phyloP scores from a whole-genome alignment of 768 basidiomycete species.

The Leucogyrophana mollusca region DNA sequence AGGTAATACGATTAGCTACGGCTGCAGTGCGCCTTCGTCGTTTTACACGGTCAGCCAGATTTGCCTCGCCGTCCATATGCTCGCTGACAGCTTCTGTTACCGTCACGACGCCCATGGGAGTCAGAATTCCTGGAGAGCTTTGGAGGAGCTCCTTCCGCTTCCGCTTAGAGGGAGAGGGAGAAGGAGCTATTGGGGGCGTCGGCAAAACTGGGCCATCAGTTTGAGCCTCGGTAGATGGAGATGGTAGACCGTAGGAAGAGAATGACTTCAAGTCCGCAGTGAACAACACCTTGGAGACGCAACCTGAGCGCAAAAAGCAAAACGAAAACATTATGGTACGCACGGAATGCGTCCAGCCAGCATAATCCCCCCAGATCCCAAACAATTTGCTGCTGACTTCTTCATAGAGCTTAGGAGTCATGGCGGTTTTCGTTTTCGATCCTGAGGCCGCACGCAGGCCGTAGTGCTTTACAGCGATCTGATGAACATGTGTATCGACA shows the following conservation, averaged over 20 bases:
- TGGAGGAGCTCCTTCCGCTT: conserved; percentile 23
- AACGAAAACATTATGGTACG: conserved; percentile 15
- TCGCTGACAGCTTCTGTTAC: background rate
- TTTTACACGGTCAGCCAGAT: conserved; percentile 44
- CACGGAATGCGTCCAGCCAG: conserved; percentile 91
- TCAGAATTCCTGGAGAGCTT: background rate
- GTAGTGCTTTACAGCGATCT: conserved; percentile 82
- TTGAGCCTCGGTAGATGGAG: conserved; percentile 14
- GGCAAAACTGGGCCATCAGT: conserved; percentile 14
- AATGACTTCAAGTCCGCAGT: conserved; percentile 74
- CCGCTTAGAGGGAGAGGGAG: conserved; percentile 31
- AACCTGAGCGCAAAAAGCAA: background rate
- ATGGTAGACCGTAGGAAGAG: conserved; percentile 51
- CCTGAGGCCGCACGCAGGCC: conserved; percentile 49
- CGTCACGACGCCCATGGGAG: background rate
- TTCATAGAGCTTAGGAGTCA: conserved; percentile 79
- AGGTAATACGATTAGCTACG: conserved; percentile 12
- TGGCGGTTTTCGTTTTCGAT: conserved; percentile 47
- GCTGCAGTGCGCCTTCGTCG: conserved; percentile 27
- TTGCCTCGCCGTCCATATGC: conserved; percentile 8
- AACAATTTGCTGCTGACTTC: conserved; percentile 62
- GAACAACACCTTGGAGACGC: conserved; percentile 58
- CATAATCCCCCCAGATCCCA: conserved; percentile 76
- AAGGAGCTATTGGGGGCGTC: conserved; percentile 29
- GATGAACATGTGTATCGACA: conserved; percentile 93